A percentile compares a stretch with the other conserved stretches of the same genome.
These are phyloP conservation scores for Mortierella claussenii DNA, from an alignment of 192 early-diverging fungal species.

Conservation along the genomic window DNA sequence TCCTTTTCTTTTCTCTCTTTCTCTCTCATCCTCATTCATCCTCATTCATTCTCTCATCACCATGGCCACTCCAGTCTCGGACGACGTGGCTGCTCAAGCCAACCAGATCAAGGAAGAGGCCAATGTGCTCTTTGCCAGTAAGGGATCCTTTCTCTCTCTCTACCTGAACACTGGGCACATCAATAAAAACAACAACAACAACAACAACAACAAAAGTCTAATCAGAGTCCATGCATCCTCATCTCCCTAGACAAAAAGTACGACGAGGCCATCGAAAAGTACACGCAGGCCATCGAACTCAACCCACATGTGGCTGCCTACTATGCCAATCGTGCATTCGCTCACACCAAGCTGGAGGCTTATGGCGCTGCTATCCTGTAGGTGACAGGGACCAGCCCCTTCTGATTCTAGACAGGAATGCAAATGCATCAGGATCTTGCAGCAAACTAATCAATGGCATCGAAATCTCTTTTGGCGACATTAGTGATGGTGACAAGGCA, in stretches of 20 bases:
- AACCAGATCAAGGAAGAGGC: slow-evolving; percentile 74
- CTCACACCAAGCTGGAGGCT: slow-evolving; percentile 85
- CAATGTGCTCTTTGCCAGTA: slow-evolving; percentile 74
- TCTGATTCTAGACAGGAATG: neutral
- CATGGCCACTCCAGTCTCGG: slow-evolving; percentile 51
- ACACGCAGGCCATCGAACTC: slow-evolving; percentile 86
- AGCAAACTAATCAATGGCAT: no score
- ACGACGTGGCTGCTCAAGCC: slow-evolving; percentile 50
- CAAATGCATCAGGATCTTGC: neutral
- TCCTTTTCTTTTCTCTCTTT: slow-evolving; percentile 1
- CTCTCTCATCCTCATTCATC: neutral
- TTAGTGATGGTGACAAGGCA: slow-evolving; percentile 83
- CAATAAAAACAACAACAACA: no score
- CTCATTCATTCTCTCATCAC: neutral
- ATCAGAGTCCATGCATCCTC: neutral
- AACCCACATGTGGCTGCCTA: slow-evolving; percentile 87
- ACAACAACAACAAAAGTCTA: neutral
- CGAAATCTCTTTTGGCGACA: neutral
- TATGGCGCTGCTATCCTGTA: slow-evolving; percentile 83
- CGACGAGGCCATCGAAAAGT: slow-evolving; percentile 90
- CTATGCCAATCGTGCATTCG: slow-evolving; percentile 94
- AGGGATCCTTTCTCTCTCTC: neutral
- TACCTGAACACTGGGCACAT: neutral
- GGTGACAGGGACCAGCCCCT: no score
- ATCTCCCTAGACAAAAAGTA: slow-evolving; percentile 66